A percentile compares a stretch with the other conserved stretches of the same genome.
Conservation (phyloP, 139 green algal genomes). For the Chlorella sorokiniana region DNA sequence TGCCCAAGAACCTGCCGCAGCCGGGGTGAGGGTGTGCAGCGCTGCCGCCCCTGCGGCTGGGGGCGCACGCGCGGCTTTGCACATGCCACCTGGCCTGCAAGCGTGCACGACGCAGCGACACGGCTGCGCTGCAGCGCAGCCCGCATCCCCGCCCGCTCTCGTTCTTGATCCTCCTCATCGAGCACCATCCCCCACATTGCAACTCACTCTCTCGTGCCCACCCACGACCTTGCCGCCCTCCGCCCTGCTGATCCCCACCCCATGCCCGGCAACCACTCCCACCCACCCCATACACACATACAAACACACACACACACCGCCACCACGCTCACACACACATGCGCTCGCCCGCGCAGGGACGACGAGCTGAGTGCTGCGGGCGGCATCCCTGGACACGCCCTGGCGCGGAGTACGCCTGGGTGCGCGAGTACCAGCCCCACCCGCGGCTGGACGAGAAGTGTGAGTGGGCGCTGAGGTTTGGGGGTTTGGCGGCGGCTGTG, state of each 20-base stretch:
- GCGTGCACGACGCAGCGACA: too few species aligned
- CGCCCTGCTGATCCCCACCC: neutral
- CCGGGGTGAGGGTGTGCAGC: constrained; percentile 11
- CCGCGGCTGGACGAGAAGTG: constrained; percentile 35
- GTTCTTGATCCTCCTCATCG: too few species aligned
- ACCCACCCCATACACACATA: neutral
- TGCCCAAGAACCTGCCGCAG: constrained; percentile 35
- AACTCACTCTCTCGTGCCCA: too few species aligned
- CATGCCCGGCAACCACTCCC: neutral
- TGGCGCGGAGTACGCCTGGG: constrained; percentile 59
- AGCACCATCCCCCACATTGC: too few species aligned
- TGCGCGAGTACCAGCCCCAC: constrained; percentile 54
- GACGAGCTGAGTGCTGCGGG: neutral
- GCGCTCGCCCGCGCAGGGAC: constrained; percentile 1
- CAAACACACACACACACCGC: neutral
- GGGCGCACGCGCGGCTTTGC: too few species aligned
- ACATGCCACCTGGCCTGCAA: too few species aligned
- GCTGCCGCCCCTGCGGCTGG: too few species aligned
- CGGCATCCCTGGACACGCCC: constrained; percentile 2
- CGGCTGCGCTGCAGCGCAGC: too few species aligned
- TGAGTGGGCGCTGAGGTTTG: too few species aligned
- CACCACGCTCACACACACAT: too few species aligned
- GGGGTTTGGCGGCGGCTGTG: too few species aligned
- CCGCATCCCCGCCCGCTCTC: too few species aligned
- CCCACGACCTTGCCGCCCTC: neutral